These are phyloP conservation scores for Xylaria venustula DNA, from an alignment of 495 filamentous ascomycete genomes.

Conservation along the genomic window DNA sequence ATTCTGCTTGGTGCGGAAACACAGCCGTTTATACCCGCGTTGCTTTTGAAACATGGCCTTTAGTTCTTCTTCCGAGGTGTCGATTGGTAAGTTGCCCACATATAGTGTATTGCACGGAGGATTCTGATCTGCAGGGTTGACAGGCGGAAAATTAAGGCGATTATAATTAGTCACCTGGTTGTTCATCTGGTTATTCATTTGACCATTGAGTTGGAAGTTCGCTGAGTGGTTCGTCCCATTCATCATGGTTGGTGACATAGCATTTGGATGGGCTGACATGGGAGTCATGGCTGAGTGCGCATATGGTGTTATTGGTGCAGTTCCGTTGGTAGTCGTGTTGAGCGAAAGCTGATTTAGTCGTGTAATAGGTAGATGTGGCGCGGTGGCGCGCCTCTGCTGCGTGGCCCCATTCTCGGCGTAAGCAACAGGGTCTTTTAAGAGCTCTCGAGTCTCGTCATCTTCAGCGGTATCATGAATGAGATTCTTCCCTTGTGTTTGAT, in stretches of 20 bases:
- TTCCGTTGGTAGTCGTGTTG: conserved; percentile 47
- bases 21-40: conserved; percentile 92
- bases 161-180: conserved; percentile 48
- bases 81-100: conserved; percentile 90
- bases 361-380: conserved; percentile 68
- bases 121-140: conserved; percentile 95
- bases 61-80: conserved; percentile 94
- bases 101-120: conserved; percentile 98
- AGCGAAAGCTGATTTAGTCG: conserved; percentile 71
- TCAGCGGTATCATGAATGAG: conserved; percentile 80
- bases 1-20: conserved; percentile 96
- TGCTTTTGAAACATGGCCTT: conserved; percentile 94
- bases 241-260: conserved; percentile 61
- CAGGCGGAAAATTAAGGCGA: conserved; percentile 73
- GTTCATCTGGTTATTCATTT: conserved; percentile 55
- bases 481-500: conserved; percentile 73
- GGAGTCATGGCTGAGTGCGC: conserved; percentile 43
- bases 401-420: conserved; percentile 76
- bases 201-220: conserved; percentile 57
- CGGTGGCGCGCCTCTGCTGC: conserved; percentile 66
- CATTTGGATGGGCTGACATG: conserved; percentile 50
- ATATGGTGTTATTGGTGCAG: conserved; percentile 53
- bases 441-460: conserved; percentile 78
- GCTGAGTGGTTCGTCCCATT: conserved; percentile 39
- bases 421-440: conserved; percentile 79